Evolutionary conservation across 1,139 yeast species (phyloP).

Genomic region (Sugiyamaella grinbergsii): DNA sequence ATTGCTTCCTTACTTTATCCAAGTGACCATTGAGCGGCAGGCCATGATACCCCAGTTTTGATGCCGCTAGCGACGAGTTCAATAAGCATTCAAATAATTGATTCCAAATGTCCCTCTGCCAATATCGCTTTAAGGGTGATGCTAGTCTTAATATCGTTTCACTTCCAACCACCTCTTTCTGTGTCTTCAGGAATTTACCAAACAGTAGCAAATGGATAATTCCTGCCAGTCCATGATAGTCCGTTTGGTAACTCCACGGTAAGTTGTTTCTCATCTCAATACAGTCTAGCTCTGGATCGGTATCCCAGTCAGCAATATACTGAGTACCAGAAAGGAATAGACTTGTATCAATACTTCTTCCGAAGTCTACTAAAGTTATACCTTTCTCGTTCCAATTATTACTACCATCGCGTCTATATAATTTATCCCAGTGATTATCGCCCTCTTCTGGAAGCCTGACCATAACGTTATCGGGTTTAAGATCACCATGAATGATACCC

Average conservation of each 20-base stretch:
- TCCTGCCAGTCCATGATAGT: conserved; percentile 82
- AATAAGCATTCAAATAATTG: conserved; percentile 64
- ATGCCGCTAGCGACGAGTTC: conserved; percentile 50
- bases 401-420: conserved; percentile 41
- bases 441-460: conserved; percentile 48
- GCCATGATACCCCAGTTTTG: conserved; percentile 20
- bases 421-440: conserved; percentile 31
- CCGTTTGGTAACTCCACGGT: conserved; percentile 82
- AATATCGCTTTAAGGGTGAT: conserved; percentile 64
- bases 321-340: conserved; percentile 53
- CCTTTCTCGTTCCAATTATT: conserved; percentile 60
- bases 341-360: conserved; percentile 73
- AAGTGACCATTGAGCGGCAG: conserved; percentile 51
- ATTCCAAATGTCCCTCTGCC: conserved; percentile 76
- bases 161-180: conserved; percentile 30
- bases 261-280: conserved; percentile 63
- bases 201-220: conserved; percentile 72
- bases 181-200: conserved; percentile 54
- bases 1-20: conserved; percentile 43
- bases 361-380: conserved; percentile 75
- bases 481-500: conserved; percentile 80
- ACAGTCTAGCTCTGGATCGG: conserved; percentile 72
- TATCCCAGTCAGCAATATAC: conserved; percentile 63
- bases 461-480: conserved; percentile 89
- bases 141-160: conserved; percentile 43